Evolutionary conservation across 495 filamentous ascomycete species (phyloP).

Genomic region (Lepidopterella palustris): DNA sequence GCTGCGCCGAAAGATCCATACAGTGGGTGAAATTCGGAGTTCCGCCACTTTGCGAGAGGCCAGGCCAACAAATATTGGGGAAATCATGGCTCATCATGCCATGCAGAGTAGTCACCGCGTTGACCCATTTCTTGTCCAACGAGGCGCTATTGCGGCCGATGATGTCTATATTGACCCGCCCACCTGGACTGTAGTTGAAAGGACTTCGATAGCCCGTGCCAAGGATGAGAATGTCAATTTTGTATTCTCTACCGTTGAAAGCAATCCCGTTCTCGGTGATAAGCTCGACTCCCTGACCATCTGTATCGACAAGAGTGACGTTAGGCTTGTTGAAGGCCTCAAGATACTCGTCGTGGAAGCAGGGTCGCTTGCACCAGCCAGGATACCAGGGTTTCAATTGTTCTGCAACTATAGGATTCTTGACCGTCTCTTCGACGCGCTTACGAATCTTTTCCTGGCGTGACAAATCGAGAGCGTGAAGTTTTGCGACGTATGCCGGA

Average conservation of each 20-base stretch:
- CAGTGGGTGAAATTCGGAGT: background rate
- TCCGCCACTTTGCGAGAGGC: background rate
- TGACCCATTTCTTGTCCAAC: background rate
- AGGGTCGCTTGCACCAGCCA: slow-evolving; percentile 43
- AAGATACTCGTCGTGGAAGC: slow-evolving; percentile 45
- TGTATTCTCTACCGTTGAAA: background rate
- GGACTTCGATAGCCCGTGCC: background rate
- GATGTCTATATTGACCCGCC: background rate
- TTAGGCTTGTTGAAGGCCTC: slow-evolving; percentile 41
- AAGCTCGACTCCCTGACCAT: background rate
- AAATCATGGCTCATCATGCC: background rate
- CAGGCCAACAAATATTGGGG: background rate
- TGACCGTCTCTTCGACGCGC: slow-evolving; percentile 19
- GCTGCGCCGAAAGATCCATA: background rate
- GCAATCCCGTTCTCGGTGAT: background rate
- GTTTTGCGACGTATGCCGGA: background rate
- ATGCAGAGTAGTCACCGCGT: background rate
- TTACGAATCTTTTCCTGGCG: background rate
- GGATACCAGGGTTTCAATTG: slow-evolving; percentile 45
- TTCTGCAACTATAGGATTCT: slow-evolving; percentile 5
- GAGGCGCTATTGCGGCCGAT: background rate
- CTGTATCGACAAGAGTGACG: slow-evolving; percentile 19
- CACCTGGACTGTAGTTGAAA: background rate
- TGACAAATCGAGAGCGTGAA: background rate
- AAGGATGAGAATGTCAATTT: background rate